Conservation (phyloP, 164 flowering plant genomes). For the Stephania yunnanensis region DNA sequence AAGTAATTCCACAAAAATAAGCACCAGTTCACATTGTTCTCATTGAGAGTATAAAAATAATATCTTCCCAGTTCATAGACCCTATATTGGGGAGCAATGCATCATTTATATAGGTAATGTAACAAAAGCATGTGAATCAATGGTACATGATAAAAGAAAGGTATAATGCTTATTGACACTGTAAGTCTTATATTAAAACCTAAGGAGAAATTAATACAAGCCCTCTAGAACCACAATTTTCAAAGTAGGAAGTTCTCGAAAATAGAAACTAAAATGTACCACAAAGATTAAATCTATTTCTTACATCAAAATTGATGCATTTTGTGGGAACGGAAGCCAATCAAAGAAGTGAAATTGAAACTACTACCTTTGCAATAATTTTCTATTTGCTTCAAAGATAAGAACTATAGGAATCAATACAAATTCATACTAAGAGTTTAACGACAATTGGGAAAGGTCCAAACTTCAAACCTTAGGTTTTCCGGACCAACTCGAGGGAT, state of each 20-base stretch:
- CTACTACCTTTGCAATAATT: background rate
- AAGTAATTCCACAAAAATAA: background rate
- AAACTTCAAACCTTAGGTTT: constrained; percentile 86
- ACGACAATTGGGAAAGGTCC: constrained; percentile 9
- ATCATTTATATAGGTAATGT: background rate
- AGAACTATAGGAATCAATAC: background rate
- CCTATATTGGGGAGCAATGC: background rate
- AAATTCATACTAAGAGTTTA: background rate
- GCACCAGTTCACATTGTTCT: background rate
- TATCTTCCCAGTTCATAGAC: background rate
- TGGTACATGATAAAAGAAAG: too few species aligned
- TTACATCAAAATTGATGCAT: background rate
- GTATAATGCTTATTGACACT: too few species aligned
- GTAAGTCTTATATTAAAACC: too few species aligned
- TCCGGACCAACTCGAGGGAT: constrained; percentile 83
- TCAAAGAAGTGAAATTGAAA: background rate
- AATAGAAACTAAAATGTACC: too few species aligned
- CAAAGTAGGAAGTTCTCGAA: too few species aligned
- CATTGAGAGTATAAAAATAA: background rate
- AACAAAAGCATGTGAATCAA: background rate
- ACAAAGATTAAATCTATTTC: too few species aligned
- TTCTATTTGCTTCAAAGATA: background rate
- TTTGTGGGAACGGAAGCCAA: background rate
- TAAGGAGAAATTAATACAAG: too few species aligned
- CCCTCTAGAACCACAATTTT: too few species aligned